phyloP scores from a whole-genome alignment of 1,284 basidiomycete species.

The Exobasidium rhododendri region DNA sequence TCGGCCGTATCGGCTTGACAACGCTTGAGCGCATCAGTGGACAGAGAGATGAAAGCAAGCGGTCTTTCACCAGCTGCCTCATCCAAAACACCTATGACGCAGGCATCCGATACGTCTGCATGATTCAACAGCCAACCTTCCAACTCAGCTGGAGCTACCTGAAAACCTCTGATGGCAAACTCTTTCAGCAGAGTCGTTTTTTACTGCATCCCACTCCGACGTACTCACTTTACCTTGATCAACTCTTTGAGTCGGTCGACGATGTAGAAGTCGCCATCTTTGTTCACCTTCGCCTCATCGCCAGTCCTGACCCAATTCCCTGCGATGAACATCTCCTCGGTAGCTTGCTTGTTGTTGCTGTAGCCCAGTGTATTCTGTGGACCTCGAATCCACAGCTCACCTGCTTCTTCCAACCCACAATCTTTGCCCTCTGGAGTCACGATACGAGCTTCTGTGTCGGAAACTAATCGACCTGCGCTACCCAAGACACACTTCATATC shows the following conservation, averaged over 20 bases:
- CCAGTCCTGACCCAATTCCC: constrained; percentile 45
- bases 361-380: constrained; percentile 57
- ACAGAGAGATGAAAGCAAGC: constrained; percentile 67
- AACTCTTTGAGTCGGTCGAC: constrained; percentile 35
- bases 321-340: constrained; percentile 34
- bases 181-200: background rate
- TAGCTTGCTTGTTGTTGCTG: constrained; percentile 51
- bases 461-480: constrained; percentile 20
- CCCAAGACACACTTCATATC: background rate
- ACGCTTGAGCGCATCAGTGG: constrained; percentile 57
- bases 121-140: constrained; percentile 73
- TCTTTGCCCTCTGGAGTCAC: constrained; percentile 42
- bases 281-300: constrained; percentile 34
- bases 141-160: constrained; percentile 58
- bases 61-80: constrained; percentile 76
- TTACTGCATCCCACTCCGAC: constrained; percentile 9
- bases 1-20: constrained; percentile 57
- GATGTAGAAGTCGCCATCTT: constrained; percentile 33
- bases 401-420: constrained; percentile 45
- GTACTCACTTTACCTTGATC: constrained; percentile 22
- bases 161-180: constrained; percentile 28
- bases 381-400: constrained; percentile 57
- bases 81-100: constrained; percentile 72
- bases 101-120: constrained; percentile 66
- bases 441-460: constrained; percentile 40